A percentile compares a stretch with the other conserved stretches of the same genome.
phyloP scores from a whole-genome alignment of 1,284 basidiomycete species.

The Ceratobasidium sp. region DNA sequence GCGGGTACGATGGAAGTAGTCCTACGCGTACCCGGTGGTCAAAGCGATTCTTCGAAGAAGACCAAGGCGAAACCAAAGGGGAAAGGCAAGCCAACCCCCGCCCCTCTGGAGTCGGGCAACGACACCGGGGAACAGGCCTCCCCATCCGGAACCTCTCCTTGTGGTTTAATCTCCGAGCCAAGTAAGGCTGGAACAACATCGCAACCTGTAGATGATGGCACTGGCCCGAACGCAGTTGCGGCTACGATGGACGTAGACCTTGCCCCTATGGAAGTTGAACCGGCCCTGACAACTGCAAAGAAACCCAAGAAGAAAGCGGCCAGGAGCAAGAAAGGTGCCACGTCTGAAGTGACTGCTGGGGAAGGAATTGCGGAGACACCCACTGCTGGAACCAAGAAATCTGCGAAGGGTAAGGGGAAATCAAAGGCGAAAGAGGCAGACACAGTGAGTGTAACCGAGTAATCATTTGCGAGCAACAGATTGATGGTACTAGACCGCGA shows the following conservation, averaged over 20 bases:
- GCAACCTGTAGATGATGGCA: neutral
- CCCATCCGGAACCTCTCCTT: neutral
- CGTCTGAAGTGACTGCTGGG: neutral
- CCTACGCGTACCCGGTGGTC: neutral
- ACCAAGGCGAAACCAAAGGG: slow-evolving; percentile 25
- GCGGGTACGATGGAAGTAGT: slow-evolving; percentile 30
- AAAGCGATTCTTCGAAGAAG: slow-evolving; percentile 16
- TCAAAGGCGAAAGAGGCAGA: slow-evolving; percentile 15
- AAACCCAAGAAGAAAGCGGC: slow-evolving; percentile 32
- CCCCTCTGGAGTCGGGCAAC: neutral
- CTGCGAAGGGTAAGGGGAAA: slow-evolving; percentile 25
- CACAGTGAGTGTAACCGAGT: neutral
- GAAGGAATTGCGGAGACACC: neutral
- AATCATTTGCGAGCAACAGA: neutral
- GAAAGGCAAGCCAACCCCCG: neutral
- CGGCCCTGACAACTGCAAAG: slow-evolving; percentile 8
- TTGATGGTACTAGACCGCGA: neutral
- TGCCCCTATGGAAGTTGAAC: neutral
- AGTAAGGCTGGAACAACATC: neutral
- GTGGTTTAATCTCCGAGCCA: neutral
- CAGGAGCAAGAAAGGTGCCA: slow-evolving; percentile 35
- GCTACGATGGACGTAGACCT: slow-evolving; percentile 6
- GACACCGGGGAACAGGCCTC: neutral
- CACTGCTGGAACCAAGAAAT: slow-evolving; percentile 11
- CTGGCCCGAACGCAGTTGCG: neutral